Evolutionary conservation across 176 grass and related monocot genomes (phyloP).

Genomic region (Carex pumila): DNA sequence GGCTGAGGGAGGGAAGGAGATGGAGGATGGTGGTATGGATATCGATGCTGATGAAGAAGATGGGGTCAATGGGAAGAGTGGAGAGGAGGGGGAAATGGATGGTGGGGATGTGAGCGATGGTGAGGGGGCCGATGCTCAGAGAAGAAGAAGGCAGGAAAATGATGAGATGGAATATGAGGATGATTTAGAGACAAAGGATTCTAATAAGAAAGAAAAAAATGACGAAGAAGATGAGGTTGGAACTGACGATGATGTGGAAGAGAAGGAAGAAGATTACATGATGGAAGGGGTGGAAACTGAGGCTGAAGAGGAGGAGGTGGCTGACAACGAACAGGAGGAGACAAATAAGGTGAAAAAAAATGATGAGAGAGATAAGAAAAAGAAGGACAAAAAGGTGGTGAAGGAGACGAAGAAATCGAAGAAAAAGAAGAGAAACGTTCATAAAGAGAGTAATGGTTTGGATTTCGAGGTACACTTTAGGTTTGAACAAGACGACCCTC

Average conservation of each 20-base stretch:
- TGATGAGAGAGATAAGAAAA: conserved; percentile 17
- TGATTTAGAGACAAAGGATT: conserved; percentile 30
- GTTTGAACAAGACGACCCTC: conserved; percentile 47
- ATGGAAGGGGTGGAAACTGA: conserved; percentile 31
- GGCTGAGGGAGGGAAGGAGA: conserved; percentile 40
- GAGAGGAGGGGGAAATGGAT: conserved; percentile 31
- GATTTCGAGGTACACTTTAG: conserved; percentile 65
- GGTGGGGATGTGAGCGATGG: conserved; percentile 50
- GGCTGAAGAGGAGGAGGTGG: conserved; percentile 18
- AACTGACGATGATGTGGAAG: conserved; percentile 35
- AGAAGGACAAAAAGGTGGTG: conserved; percentile 18
- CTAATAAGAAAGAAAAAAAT: conserved; percentile 27
- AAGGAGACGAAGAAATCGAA: conserved; percentile 23
- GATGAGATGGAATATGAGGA: conserved; percentile 94
- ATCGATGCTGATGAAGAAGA: conserved; percentile 37
- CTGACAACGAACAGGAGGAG: neutral
- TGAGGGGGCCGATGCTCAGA: conserved; percentile 65
- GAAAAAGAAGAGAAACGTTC: conserved; percentile 46
- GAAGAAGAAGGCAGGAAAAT: conserved; percentile 42
- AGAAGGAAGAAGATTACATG: conserved; percentile 37
- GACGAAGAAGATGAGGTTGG: conserved; percentile 36
- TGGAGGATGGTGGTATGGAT: conserved; percentile 18
- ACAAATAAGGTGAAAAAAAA: conserved; percentile 24
- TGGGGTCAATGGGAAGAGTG: conserved; percentile 22
- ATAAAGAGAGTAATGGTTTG: conserved; percentile 30